Conservation (phyloP, 495 filamentous ascomycete genomes). For the Glutinoglossum americanum region DNA sequence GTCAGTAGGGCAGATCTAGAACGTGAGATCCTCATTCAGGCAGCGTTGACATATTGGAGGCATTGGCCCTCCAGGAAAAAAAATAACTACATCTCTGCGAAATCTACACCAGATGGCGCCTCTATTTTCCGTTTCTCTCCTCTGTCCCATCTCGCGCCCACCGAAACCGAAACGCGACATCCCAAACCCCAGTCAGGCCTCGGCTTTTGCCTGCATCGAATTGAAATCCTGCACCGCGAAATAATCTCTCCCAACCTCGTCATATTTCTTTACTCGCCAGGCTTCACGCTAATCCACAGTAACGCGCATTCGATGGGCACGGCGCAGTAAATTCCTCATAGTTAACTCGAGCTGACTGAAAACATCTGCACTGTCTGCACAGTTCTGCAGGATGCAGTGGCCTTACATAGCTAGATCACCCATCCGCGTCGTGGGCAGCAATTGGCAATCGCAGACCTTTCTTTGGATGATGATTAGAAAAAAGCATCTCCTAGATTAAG, state of each 20-base stretch:
- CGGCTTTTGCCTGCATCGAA: not conserved
- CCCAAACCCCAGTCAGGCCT: not conserved
- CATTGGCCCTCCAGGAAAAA: no score
- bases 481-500: no score
- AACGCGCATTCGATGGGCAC: not conserved
- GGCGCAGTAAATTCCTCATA: not conserved
- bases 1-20: not conserved
- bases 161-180: not conserved
- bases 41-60: no score
- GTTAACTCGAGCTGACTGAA: not conserved
- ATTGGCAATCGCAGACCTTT: no score
- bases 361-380: no score
- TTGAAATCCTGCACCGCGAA: not conserved
- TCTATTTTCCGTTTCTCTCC: not conserved
- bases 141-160: not conserved
- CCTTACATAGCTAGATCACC: no score
- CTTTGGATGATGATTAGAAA: no score
- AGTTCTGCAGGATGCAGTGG: no score
- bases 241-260: not conserved
- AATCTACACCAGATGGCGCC: not conserved
- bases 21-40: no score
- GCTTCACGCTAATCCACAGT: not conserved
- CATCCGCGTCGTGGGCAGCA: no score
- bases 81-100: no score
- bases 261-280: no score